phyloP scores from a whole-genome alignment of 371 early-diverging fungal genomes.

The Mortierella sp. region DNA sequence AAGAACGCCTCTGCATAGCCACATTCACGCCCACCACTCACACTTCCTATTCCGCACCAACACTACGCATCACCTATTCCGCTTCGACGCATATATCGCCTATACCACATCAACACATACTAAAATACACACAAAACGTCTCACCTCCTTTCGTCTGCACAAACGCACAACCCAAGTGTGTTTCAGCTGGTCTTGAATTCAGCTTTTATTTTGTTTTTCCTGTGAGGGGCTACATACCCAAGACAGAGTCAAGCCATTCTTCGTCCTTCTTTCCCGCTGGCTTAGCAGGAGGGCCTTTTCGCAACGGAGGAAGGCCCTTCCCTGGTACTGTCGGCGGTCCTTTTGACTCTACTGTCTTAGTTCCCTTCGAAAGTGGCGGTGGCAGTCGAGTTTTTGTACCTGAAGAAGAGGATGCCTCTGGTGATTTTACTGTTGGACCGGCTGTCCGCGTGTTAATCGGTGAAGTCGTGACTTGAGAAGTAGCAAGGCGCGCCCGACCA shows the following conservation, averaged over 20 bases:
- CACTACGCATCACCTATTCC: too few species aligned
- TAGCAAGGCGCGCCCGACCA: slow-evolving; percentile 12
- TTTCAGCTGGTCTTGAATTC: background rate
- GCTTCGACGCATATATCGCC: too few species aligned
- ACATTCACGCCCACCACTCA: too few species aligned
- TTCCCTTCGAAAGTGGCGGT: slow-evolving; percentile 14
- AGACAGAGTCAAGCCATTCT: slow-evolving; percentile 49
- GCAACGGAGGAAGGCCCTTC: slow-evolving; percentile 22
- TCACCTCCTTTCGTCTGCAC: too few species aligned
- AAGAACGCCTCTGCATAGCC: too few species aligned
- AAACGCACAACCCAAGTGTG: too few species aligned
- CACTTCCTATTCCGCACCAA: too few species aligned
- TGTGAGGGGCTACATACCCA: slow-evolving; percentile 19
- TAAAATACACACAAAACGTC: too few species aligned
- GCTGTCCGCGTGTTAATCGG: too few species aligned
- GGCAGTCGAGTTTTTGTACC: slow-evolving; percentile 23
- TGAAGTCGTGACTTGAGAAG: background rate
- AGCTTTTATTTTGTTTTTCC: background rate
- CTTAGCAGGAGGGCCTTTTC: slow-evolving; percentile 16
- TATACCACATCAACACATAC: too few species aligned
- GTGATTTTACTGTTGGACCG: background rate
- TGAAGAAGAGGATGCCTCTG: background rate
- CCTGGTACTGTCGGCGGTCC: background rate
- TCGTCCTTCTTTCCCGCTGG: slow-evolving; percentile 29
- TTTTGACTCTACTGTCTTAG: background rate